Conservation (phyloP, 352 stramenopile genomes). For the Pythium coloratum region DNA sequence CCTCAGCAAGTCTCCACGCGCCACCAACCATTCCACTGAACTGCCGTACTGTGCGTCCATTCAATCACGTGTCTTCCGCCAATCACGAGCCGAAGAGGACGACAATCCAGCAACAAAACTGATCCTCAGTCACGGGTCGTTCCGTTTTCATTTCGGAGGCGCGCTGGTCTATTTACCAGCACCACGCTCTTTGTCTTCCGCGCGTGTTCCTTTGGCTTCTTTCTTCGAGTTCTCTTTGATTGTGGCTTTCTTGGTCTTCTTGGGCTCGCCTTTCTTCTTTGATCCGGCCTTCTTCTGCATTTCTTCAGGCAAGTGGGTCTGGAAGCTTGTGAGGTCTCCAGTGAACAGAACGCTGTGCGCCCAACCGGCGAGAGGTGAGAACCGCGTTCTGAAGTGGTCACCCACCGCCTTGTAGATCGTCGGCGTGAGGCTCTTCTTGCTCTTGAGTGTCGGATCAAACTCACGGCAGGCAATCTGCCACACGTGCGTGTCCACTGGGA, state of each 20-base stretch:
- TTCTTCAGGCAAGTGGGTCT: slow-evolving; percentile 22
- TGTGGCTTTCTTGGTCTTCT: background rate
- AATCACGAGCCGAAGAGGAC: background rate
- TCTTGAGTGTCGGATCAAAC: slow-evolving; percentile 38
- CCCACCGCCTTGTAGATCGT: slow-evolving; percentile 78
- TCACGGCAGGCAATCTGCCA: slow-evolving; percentile 89
- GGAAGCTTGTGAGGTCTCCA: slow-evolving; percentile 29
- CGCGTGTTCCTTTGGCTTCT: background rate
- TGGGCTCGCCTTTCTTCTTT: slow-evolving; percentile 10
- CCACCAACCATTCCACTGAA: background rate
- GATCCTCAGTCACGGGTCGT: background rate
- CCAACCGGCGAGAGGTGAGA: slow-evolving; percentile 88
- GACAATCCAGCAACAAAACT: background rate
- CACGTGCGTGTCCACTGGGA: slow-evolving; percentile 95
- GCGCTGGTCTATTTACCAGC: background rate
- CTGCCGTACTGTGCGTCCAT: background rate
- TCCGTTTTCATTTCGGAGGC: background rate
- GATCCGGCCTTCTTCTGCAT: slow-evolving; percentile 20
- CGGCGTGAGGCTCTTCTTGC: slow-evolving; percentile 66
- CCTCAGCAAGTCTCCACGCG: background rate
- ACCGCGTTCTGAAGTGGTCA: slow-evolving; percentile 89
- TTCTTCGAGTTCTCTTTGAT: background rate
- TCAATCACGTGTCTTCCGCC: background rate
- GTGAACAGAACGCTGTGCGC: slow-evolving; percentile 52
- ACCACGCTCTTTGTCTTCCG: background rate